These are phyloP conservation scores for Bruguiera sexangula DNA, from an alignment of 345 rosid species.

Conservation along the genomic window DNA sequence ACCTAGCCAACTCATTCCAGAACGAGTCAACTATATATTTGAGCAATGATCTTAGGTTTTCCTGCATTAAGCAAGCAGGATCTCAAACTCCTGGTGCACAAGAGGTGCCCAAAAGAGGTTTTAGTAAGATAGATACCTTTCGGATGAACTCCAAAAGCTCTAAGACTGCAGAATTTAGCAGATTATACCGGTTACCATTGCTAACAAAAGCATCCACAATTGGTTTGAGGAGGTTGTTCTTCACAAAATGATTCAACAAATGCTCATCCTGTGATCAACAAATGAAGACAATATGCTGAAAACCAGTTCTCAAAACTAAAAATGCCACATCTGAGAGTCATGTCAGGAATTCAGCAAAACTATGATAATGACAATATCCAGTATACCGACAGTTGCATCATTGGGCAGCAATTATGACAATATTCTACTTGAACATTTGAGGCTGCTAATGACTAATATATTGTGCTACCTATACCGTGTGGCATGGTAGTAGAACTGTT, in stretches of 20 bases:
- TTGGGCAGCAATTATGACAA: too few relatives aligned
- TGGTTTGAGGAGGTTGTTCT: constrained; percentile 82
- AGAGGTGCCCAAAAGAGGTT: constrained; percentile 12
- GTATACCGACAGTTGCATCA: too few relatives aligned
- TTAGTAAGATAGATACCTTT: constrained; percentile 52
- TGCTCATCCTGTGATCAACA: constrained; percentile 72
- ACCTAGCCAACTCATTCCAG: constrained; percentile 68
- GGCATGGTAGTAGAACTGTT: too few relatives aligned
- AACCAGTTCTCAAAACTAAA: too few relatives aligned
- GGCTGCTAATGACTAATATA: too few relatives aligned
- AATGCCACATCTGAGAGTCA: too few relatives aligned
- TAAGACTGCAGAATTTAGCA: constrained; percentile 85
- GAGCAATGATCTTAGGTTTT: constrained; percentile 69
- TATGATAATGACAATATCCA: too few relatives aligned
- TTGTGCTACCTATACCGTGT: too few relatives aligned
- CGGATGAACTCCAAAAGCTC: constrained; percentile 92
- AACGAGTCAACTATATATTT: constrained; percentile 80
- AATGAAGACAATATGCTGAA: constrained; percentile 9
- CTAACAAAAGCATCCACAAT: constrained; percentile 77
- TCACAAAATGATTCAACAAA: constrained; percentile 71
- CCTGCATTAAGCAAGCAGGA: constrained; percentile 45
- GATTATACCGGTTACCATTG: constrained; percentile 87
- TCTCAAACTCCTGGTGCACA: constrained; percentile 7
- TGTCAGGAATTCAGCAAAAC: too few relatives aligned
- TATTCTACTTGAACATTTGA: too few relatives aligned